Base-by-base conservation (phyloP, 768 basidiomycete species). In the Melanogaster broomeanus region DNA sequence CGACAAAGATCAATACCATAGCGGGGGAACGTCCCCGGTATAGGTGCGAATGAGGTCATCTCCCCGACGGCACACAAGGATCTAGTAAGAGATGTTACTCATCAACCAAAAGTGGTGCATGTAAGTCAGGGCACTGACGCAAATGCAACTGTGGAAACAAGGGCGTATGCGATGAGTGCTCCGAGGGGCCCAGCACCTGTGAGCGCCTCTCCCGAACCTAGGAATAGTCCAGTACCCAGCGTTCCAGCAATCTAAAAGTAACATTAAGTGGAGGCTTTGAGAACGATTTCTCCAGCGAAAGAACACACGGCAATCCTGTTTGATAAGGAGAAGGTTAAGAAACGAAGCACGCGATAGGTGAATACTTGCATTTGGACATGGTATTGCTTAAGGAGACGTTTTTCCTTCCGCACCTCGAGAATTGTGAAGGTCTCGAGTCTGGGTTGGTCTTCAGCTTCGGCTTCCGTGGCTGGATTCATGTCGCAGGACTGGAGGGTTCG, bases 21-120 rank as follows among this genome's bases (percentile, higher is more conserved):
- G 68, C 87, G 85, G 21, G 86, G 85, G 63, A 88, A 89, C 2
- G 86, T 84, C 18, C 88, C 88, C 9, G 88, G 87, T 42, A 89
- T 82, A 3, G 88, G 88, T 1, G 87, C 87, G 68, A 81, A 81
- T 6, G 85, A 82, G 24, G 87, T 86, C 87, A 90, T 86, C 70
- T 91, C 88, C 28, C 83, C 87, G n/a, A 89, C 64, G 6, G 83
- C 78, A 58, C 85, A 85, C n/a, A 89, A 68, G 7, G 83, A 80
- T 7, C 81, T 82, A 33, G 15, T n/a, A 31, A 22, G 13, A 21
- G 25, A 24, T 33, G 30, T 25, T 3, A 18, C 15, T 25, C 12
- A 30, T 25, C 75, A 74, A 64, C 13, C 74, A 64, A 7, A 22
- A 49, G 38, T 25, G 27, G 6, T 11, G 24, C 27, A 18, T 18